Base-by-base conservation (phyloP, 371 early-diverging fungal genomes). In the Mortierella sp. region DNA sequence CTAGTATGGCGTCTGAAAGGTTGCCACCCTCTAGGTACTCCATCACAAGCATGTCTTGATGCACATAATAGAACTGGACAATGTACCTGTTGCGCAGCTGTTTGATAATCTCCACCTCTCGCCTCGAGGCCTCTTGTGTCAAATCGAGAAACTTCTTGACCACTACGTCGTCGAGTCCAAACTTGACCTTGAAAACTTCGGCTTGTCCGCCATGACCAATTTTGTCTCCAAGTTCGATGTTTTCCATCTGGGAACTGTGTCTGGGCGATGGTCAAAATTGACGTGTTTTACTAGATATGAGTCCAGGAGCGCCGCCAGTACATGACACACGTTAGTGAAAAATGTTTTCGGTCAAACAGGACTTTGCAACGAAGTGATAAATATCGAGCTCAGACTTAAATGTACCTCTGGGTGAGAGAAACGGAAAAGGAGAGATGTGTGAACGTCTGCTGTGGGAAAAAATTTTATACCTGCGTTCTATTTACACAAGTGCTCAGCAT, bases 1-100 rank as follows among this genome's bases (percentile, higher is more conserved):
- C 34, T 19, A 34, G 12, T 12, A 57, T 46, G 9, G 57, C 47
- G 15, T 57, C 14, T 23, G 57, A n/a, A 6, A 57, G 34, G 24
- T 28, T 46, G 19, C 57, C 48, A 3, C 57, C 57, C 12, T 56
- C 56, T 11, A 57, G 21, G 48, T 57, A 57, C 57, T 57, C 57
- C 58, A 58, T 58, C 12, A 58, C 27, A 4, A 58, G 57, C 57
- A 46, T 57, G 37, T 57, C 49, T 5, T 39, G 17, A 1, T 56
- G 2, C 7, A 30, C 28, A 27, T 46, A 3, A 21, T 44, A 56
- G 31, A 46, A 56, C 47, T 53, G 53, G 23, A 53, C 53, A 24
- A 53, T 53, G 39, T 53, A 23, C 15, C 23, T 6, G 53, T 39
- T 2, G n/a, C 4, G n/a, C 2, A 53, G 19, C 21, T 55, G 56